These are phyloP conservation scores for Macrocybe gigantea DNA, from an alignment of 768 basidiomycete species.

Conservation along the genomic window DNA sequence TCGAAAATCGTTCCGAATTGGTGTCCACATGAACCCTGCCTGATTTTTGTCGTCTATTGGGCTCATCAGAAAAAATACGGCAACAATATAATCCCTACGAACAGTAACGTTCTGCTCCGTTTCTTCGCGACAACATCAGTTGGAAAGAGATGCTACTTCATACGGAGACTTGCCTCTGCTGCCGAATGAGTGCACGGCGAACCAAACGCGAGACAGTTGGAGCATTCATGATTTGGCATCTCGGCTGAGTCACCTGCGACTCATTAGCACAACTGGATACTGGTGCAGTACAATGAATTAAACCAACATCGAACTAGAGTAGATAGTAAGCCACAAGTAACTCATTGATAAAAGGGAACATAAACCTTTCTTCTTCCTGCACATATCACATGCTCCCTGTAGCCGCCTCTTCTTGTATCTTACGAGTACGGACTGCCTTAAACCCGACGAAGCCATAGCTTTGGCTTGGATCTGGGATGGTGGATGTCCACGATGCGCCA, in stretches of 20 bases:
- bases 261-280: not conserved
- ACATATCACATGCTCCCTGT: slow-evolving; percentile 42
- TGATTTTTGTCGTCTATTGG: too few relatives aligned
- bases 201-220: slow-evolving; percentile 46
- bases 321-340: slow-evolving; percentile 4
- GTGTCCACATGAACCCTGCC: too few relatives aligned
- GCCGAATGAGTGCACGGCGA: slow-evolving; percentile 51
- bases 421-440: not conserved
- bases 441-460: not conserved
- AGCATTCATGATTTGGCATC: slow-evolving; percentile 47
- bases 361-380: slow-evolving; percentile 38
- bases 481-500: too few relatives aligned
- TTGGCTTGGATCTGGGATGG: not conserved
- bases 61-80: too few relatives aligned
- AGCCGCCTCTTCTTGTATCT: slow-evolving; percentile 32
- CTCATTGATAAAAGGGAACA: not conserved
- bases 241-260: slow-evolving; percentile 53
- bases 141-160: too few relatives aligned
- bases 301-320: slow-evolving; percentile 33
- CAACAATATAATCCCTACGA: too few relatives aligned
- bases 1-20: too few relatives aligned
- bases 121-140: slow-evolving; percentile 9
- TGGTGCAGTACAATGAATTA: not conserved
- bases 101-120: slow-evolving; percentile 2
- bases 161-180: slow-evolving; percentile 34